Evolutionary conservation across 768 basidiomycete genomes (phyloP).

Genomic region (Kwoniella sp.): DNA sequence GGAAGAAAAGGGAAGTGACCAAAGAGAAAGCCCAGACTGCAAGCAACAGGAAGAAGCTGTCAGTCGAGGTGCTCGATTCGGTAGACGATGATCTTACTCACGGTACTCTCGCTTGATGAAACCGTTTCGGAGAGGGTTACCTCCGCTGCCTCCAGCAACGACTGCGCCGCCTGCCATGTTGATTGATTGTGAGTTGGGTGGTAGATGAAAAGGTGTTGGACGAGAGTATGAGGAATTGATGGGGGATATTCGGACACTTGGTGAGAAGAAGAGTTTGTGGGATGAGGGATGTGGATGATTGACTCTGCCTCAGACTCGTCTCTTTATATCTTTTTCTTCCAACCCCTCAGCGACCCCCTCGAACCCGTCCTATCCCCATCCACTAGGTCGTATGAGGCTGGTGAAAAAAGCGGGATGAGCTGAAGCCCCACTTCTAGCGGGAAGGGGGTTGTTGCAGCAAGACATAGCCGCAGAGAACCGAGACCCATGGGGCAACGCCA

Average conservation of each 20-base stretch:
- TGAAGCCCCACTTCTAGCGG: background rate
- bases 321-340: conserved; percentile 22
- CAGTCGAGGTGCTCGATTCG: background rate
- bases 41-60: conserved; percentile 48
- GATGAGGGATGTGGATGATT: background rate
- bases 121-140: conserved; percentile 51
- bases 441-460: background rate
- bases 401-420: background rate
- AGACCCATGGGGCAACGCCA: conserved; percentile 22
- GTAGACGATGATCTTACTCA: conserved; percentile 27
- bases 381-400: background rate
- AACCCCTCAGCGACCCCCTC: background rate
- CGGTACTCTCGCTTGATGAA: conserved; percentile 50
- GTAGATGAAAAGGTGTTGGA: conserved; percentile 1
- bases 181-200: background rate
- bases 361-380: conserved; percentile 1
- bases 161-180: conserved; percentile 53
- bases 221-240: background rate
- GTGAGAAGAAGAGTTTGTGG: conserved; percentile 7
- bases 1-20: conserved; percentile 75
- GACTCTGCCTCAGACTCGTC: background rate
- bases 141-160: conserved; percentile 41
- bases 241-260: background rate
- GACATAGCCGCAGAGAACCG: background rate
- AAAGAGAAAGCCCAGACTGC: conserved; percentile 65